Evolutionary conservation across 1,139 yeast genomes (phyloP), one percentile per base, ranked within the genome.

Genomic region (Saccharomyces pastorianus): DNA sequence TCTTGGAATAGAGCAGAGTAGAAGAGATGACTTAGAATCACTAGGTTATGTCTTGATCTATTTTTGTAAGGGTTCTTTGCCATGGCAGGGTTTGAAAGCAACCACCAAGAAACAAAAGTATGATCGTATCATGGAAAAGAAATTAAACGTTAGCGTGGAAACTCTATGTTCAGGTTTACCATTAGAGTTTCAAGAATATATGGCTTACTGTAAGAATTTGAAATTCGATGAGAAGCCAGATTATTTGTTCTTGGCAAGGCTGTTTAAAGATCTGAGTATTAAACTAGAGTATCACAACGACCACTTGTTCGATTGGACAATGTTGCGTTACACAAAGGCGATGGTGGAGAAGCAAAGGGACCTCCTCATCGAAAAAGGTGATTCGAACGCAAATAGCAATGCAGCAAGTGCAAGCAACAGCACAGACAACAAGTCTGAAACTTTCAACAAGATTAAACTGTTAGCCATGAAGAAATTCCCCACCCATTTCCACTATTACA

Each of bases 61-160:
- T 73, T 93, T 93, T 70, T 89, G 96, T 71, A 83, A 96, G 59
- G 98, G 99, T 47, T 86, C 95, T 13, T 78, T 93, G 65, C 99
- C 99, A 51, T 93, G 99, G 99, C 99, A 93, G 74, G 99, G 99
- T 3, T 82, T 93, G 65, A 89, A 90, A 71, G 99, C 99, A 34
- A 95, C 93, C 49, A 90, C 98, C 17, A 93, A 93, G 76, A 85
- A 96, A 73, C 98, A 93, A 72, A 93, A 93, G 74, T 93, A 93
- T 73, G 97, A 91, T 72, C 81, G 97, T 59, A 93, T 93, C 67
- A 85, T 91, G 89, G 98, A 93, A 71, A 89, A 89, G 78, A 93
- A 93, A 73, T 85, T 93, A 85, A 84, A 95, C 51, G 89, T 96
- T 8, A 88, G 96, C 29, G 83, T 93, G 51, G 96, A 91, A 67